Evolutionary conservation across 805 yeast genomes (phyloP).

Genomic region (Saccharomyces eubayanus): DNA sequence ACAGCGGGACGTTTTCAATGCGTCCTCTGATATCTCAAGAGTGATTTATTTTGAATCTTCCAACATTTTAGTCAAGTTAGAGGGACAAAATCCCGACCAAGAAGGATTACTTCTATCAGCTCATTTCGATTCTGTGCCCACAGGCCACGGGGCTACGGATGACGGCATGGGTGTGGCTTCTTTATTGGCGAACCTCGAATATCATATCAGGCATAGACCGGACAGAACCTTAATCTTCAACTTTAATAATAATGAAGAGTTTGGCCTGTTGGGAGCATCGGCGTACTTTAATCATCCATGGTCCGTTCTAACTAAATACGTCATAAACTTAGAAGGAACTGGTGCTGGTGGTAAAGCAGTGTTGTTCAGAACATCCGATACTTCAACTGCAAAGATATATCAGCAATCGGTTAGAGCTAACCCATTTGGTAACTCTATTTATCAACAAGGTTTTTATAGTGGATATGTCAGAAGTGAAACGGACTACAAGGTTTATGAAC

Average conservation of each 20-base stretch:
- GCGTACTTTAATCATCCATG: constrained; percentile 68
- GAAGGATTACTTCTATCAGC: constrained; percentile 73
- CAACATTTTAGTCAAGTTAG: constrained; percentile 66
- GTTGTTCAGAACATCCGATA: constrained; percentile 76
- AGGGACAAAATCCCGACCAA: constrained; percentile 49
- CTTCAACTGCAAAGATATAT: constrained; percentile 54
- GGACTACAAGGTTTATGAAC: constrained; percentile 66
- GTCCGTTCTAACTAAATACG: constrained; percentile 51
- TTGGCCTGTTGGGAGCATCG: constrained; percentile 76
- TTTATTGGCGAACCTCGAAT: constrained; percentile 58
- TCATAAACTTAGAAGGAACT: constrained; percentile 83
- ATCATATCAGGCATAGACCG: constrained; percentile 46
- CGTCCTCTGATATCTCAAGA: constrained; percentile 34
- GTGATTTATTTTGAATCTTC: constrained; percentile 75
- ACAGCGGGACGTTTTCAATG: constrained; percentile 42
- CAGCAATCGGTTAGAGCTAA: constrained; percentile 42
- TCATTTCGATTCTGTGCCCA: constrained; percentile 84
- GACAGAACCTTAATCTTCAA: constrained; percentile 68
- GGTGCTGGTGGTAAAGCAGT: constrained; percentile 86
- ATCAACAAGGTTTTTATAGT: constrained; percentile 76
- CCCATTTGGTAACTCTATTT: constrained; percentile 74
- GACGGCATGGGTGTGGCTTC: constrained; percentile 87
- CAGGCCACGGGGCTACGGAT: constrained; percentile 82
- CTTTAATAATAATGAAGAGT: constrained; percentile 85
- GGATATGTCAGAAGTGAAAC: constrained; percentile 73